Conservation (phyloP, 495 filamentous ascomycete genomes). For the Filosporella fistucella region DNA sequence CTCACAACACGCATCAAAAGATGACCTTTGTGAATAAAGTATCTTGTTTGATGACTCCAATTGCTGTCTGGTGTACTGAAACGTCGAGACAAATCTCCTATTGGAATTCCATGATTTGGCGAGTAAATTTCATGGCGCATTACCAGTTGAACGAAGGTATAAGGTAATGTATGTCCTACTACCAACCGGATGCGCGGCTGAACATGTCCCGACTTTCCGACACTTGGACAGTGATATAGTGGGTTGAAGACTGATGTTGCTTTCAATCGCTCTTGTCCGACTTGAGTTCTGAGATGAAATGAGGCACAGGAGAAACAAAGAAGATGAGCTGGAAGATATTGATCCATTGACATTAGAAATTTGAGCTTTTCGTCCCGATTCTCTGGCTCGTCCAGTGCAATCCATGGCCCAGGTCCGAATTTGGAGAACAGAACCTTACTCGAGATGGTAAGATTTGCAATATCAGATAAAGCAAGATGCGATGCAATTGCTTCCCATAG, state of each 20-base stretch:
- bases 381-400: slow-evolving; percentile 30
- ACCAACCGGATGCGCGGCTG: slow-evolving; percentile 42
- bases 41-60: slow-evolving; percentile 48
- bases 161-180: slow-evolving; percentile 45
- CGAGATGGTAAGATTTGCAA: slow-evolving; percentile 42
- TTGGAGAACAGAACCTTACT: slow-evolving; percentile 38
- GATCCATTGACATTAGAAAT: slow-evolving; percentile 44
- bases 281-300: slow-evolving; percentile 45
- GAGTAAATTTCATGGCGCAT: slow-evolving; percentile 37
- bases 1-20: slow-evolving; percentile 49
- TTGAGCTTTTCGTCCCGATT: slow-evolving; percentile 34
- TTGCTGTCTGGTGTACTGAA: slow-evolving; percentile 37
- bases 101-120: slow-evolving; percentile 39
- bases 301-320: slow-evolving; percentile 51
- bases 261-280: slow-evolving; percentile 45
- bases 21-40: slow-evolving; percentile 42
- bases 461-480: slow-evolving; percentile 37
- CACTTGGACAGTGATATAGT: slow-evolving; percentile 43
- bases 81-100: slow-evolving; percentile 37
- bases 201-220: slow-evolving; percentile 31
- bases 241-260: slow-evolving; percentile 44
- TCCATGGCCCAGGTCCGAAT: slow-evolving; percentile 33
- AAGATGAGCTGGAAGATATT: slow-evolving; percentile 42
- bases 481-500: slow-evolving; percentile 40
- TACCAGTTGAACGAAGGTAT: slow-evolving; percentile 49